Evolutionary conservation across 2,329 filamentous ascomycete genomes (phyloP), one percentile per base, ranked within the genome.

Genomic region (Zasmidium angulare): DNA sequence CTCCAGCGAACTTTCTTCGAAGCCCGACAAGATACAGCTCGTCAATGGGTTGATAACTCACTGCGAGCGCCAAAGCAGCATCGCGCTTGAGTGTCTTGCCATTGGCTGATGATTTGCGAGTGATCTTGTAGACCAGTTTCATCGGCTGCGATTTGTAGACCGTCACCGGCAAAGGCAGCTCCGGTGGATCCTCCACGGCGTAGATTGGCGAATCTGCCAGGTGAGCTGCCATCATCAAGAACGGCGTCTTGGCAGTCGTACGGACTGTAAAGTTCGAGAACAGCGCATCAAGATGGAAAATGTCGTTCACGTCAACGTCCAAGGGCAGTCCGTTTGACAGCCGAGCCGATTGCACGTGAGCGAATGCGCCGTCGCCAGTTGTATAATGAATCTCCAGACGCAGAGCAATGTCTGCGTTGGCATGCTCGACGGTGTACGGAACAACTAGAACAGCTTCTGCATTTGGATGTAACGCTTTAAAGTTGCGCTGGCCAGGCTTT

Each of bases 261-360:
- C 91, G 92, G 54, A 99, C 88, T 14, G 90, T 96, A 73, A 99
- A 99, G 10, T 89, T 88, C 0, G 93, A 97, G 70, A 95, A 95
- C 0, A 98, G 81, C 0, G 86, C 82, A 7, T 86, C 79, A 63
- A 91, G 86, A 72, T 96, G 96, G 79, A 98, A 98, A 24, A 96
- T 86, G 68, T 99, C 95, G 69, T 98, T 93, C 4, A 99, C 95
- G 65, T 98, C 98, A 63, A 99, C 95, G 2, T 93, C 93, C 2
- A 99, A 81, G 0, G 91, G 90, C 3, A 99, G 80, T 1, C 89
- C 84, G 1, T 95, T 88, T 2, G 87, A 83, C 20, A 96, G 81
- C 2, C 81, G 84, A 20, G 84, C 83, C 7, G 82, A 81, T 17
- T 83, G 84, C 17, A 85, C 82, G 71, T 88, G 89, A 20, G 56